These are phyloP conservation scores for Stephania yunnanensis DNA, from an alignment of 164 flowering plant species.

Conservation along the genomic window DNA sequence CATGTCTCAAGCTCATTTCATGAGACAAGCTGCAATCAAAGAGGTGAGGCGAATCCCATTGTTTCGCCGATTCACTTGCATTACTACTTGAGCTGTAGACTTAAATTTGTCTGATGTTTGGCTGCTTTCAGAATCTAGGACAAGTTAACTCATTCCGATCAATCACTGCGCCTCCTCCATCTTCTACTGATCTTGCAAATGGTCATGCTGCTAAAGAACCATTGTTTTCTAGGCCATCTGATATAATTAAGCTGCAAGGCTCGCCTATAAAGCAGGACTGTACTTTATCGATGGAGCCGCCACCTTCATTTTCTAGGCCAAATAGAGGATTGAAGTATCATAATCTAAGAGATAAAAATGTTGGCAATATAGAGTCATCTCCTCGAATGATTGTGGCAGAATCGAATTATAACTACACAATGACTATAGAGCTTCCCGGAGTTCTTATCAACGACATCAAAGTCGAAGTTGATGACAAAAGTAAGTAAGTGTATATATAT, in stretches of 20 bases:
- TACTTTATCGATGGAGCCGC: constrained; percentile 29
- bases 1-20: constrained; percentile 46
- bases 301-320: constrained; percentile 47
- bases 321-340: constrained; percentile 4
- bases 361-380: constrained; percentile 30
- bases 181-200: constrained; percentile 12
- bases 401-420: constrained; percentile 36
- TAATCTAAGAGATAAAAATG: too few species aligned
- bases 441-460: constrained; percentile 38
- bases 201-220: constrained; percentile 27
- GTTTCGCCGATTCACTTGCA: neutral
- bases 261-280: constrained; percentile 20
- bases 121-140: constrained; percentile 5
- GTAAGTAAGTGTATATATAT: constrained; percentile 29
- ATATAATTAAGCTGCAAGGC: constrained; percentile 8
- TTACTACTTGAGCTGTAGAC: neutral
- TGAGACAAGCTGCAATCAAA: constrained; percentile 50
- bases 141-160: constrained; percentile 20
- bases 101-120: neutral
- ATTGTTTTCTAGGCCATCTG: constrained; percentile 42
- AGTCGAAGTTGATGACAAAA: constrained; percentile 59
- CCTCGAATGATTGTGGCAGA: constrained; percentile 72
- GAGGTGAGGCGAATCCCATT: constrained; percentile 27
- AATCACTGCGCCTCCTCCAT: constrained; percentile 11
- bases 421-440: constrained; percentile 72